phyloP scores from a whole-genome alignment of 2,329 filamentous ascomycete genomes.

The Setomelanomma holmii region DNA sequence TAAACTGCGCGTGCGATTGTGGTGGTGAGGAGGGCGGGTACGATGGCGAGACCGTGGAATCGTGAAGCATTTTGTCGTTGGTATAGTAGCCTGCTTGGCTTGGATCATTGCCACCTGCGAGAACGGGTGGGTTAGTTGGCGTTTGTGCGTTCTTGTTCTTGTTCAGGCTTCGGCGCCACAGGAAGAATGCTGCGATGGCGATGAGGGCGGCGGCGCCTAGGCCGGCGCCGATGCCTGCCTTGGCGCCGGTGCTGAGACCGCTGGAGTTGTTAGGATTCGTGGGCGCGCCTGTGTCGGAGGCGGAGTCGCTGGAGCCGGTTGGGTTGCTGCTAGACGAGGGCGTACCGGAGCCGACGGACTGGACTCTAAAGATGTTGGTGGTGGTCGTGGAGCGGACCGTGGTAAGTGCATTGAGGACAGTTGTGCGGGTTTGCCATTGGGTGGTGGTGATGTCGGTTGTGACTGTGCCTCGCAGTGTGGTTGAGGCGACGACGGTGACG shows the following conservation, averaged over 20 bases:
- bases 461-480: neutral
- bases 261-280: neutral
- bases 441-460: neutral
- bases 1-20: neutral
- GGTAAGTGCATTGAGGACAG: neutral
- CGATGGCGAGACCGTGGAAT: neutral
- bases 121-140: neutral
- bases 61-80: neutral
- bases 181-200: neutral
- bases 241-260: neutral
- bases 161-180: neutral
- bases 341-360: neutral
- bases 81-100: neutral
- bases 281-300: neutral
- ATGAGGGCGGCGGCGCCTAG: neutral
- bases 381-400: neutral
- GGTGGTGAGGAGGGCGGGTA: neutral
- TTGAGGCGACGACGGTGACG: neutral
- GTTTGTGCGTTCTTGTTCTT: neutral
- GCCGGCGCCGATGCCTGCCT: neutral
- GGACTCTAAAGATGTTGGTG: neutral
- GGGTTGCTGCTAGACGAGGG: neutral
- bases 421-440: neutral
- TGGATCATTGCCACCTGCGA: neutral
- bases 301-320: neutral